Evolutionary conservation across 2,329 filamentous ascomycete species (phyloP), one percentile per base, ranked within the genome.

Genomic region (Fonsecaea multimorphosa): DNA sequence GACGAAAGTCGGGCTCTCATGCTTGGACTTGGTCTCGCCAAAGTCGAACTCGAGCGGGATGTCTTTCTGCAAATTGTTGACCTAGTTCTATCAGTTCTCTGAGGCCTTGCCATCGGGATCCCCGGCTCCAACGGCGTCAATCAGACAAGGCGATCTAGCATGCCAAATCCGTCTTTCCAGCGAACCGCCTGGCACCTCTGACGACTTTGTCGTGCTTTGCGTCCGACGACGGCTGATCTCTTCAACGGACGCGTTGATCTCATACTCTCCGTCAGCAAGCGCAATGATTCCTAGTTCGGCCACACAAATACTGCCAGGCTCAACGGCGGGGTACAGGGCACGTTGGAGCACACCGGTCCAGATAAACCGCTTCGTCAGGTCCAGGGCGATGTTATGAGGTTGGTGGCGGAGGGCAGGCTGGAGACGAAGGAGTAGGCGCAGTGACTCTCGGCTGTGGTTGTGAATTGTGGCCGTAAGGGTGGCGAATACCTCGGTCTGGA

Each of bases 331-430:
- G 58, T 69, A 62, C 0, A 97, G 79, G 1, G 86, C 83, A 73
- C 89, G 89, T 78, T 97, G 93, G 64, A 97, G 78, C 32, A 91
- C 88, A 1, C 93, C 93, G 70, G 92, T 94, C 89, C 92, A 95
- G 1, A 89, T 89, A 61, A 97, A 85, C 69, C 92, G 91, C 73
- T 91, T 89, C 49, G 90, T 90, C 63, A 94, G 86, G 75, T 97
- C 93, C 16, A 96, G 85, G 1, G 91, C 90, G 14, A 91, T 83
- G 66, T 87, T 88, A 58, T 86, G 83, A 0, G 90, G 86, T 16
- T 93, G 87, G 73, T 93, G 86, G 52, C 90, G 86, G 16, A 97
- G 84, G 58, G 88, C 86, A 0, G 93, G 93, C 76, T 93, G 86
- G 14, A 97, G 80, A 40, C 93, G 86, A 49, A 97, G 81, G 0